Base-by-base conservation (phyloP, 495 filamentous ascomycete genomes). In the Hypoxylon trugodes region DNA sequence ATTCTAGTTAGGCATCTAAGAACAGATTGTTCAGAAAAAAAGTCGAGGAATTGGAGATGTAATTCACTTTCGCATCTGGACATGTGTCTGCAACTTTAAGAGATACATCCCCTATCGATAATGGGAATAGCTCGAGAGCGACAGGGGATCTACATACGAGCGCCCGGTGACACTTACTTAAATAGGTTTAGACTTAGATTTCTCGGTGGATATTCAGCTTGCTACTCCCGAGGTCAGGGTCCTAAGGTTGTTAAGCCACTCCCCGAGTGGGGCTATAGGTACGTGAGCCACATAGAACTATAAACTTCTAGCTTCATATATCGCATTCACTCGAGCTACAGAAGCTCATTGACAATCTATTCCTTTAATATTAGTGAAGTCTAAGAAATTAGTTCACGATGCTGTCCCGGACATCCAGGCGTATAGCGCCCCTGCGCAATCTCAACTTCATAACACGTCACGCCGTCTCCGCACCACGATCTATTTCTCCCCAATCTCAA, bases 11-110 rank as follows among this genome's bases (percentile, higher is more conserved):
- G n/a, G 51, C 22, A 46, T 45, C 52, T 62, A 28, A 54, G 64
- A 67, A 67, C 64, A 67, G 64, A 50, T 67, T 62, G 61, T 59
- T 65, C 53, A 50, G 16, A 42, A 25, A n/a, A n/a, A n/a, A n/a
- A n/a, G n/a, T 38, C 28, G 13, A 26, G 32, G 22, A 41, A 19
- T 15, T 15, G 21, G 64, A 67, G 64, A 67, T 67, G 52, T 54
- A n/a, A 59, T 56, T 61, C 46, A 61, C 38, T 61, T 58, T 60
- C 32, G 19, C 57, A 36, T 61, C 57, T 66, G 63, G 63, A 61
- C 58, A 61, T 58, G 52, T 66, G 57, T 66, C 63, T 66, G 57
- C 13, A 66, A 59, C 35, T 33, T 38, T n/a, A n/a, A n/a, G n/a
- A n/a, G n/a, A 33, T 13, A 26, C 25, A 15, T 24, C 36, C 38